Conservation (phyloP, 495 filamentous ascomycete species). For the Penicillium samsonianum region DNA sequence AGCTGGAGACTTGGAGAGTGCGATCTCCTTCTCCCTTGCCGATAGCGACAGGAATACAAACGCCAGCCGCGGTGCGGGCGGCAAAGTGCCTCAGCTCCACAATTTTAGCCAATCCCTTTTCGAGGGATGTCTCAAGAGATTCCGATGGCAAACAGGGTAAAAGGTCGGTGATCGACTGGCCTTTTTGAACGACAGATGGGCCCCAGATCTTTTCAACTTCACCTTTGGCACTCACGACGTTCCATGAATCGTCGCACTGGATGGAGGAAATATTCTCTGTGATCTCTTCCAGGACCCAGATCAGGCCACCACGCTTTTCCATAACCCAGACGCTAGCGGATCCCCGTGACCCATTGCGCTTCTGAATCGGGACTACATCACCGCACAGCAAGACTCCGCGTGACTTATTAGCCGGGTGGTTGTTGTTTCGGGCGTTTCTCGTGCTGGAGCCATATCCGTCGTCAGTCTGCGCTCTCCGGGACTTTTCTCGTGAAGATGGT, state of each 20-base stretch:
- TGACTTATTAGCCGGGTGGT: constrained; percentile 71
- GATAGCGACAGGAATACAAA: constrained; percentile 78
- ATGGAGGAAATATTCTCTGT: constrained; percentile 86
- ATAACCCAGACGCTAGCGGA: constrained; percentile 97
- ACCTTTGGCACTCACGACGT: constrained; percentile 66
- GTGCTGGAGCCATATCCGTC: constrained; percentile 71
- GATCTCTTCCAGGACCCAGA: constrained; percentile 98
- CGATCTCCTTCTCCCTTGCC: constrained; percentile 63
- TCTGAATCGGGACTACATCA: constrained; percentile 95
- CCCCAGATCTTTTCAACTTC: constrained; percentile 80
- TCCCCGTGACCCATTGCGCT: constrained; percentile 86
- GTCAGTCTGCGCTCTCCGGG: constrained; percentile 67
- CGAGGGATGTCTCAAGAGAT: constrained; percentile 60
- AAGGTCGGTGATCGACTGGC: constrained; percentile 71
- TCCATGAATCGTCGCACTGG: constrained; percentile 70
- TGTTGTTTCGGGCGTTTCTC: constrained; percentile 48
- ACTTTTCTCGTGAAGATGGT: constrained; percentile 71
- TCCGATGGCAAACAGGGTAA: constrained; percentile 81
- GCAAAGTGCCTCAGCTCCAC: constrained; percentile 75
- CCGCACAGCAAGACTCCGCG: constrained; percentile 92
- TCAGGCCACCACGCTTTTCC: constrained; percentile 89
- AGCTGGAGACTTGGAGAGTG: constrained; percentile 81
- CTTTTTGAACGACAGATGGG: constrained; percentile 59
- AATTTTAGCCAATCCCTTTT: constrained; percentile 69
- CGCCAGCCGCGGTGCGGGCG: constrained; percentile 67